phyloP scores from a whole-genome alignment of 306 rosid species.

The Datisca glomerata region DNA sequence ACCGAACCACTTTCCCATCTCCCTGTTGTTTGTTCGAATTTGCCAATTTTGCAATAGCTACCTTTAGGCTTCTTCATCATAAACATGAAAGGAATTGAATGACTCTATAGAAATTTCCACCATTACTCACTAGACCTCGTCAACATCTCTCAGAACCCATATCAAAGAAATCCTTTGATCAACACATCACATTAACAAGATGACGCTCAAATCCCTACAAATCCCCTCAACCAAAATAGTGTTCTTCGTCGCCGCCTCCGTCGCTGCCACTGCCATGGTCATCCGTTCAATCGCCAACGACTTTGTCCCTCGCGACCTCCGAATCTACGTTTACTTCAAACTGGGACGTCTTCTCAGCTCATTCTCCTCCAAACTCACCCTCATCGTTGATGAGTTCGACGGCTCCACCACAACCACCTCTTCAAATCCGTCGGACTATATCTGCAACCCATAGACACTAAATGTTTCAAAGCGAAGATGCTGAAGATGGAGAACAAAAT shows the following conservation, averaged over 20 bases:
- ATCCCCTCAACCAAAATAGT: conserved; percentile 25
- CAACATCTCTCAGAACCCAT: too few species aligned
- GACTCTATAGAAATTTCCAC: too few species aligned
- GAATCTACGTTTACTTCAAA: conserved; percentile 12
- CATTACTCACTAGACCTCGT: too few species aligned
- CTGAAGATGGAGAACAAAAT: conserved; percentile 25
- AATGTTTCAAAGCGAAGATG: conserved; percentile 32
- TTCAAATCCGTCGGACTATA: conserved; percentile 51
- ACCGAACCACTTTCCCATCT: too few species aligned
- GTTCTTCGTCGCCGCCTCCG: conserved; percentile 42
- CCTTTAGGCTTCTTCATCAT: too few species aligned
- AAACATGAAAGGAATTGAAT: too few species aligned
- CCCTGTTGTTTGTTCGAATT: too few species aligned
- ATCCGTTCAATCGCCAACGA: conserved; percentile 39
- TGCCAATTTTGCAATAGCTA: too few species aligned
- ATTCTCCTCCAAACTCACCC: conserved; percentile 42
- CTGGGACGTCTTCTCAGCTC: conserved; percentile 15
- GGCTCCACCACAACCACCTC: conserved; percentile 49
- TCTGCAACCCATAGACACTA: conserved; percentile 28
- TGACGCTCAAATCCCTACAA: not conserved
- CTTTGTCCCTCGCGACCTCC: conserved; percentile 37
- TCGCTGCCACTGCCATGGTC: conserved; percentile 46
- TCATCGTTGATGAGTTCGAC: conserved; percentile 53
- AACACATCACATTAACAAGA: too few species aligned
- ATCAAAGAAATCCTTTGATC: too few species aligned